Evolutionary conservation across 2,329 filamentous ascomycete genomes (phyloP).

Genomic region (Claviceps arundinis): DNA sequence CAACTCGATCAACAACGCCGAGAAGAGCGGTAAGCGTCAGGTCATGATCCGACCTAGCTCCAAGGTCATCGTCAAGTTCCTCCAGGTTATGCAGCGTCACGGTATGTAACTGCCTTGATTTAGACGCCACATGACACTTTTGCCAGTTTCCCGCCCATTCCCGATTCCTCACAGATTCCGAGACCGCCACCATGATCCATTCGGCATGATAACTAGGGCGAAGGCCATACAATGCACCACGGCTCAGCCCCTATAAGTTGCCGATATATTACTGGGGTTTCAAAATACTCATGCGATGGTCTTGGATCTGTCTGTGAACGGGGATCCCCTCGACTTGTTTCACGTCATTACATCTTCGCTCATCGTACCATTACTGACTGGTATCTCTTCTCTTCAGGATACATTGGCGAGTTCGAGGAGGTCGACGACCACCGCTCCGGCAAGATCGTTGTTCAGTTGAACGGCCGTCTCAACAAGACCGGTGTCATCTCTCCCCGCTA

Average conservation of each 20-base stretch:
- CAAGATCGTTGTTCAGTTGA: conserved; percentile 99
- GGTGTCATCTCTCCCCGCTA: conserved; percentile 99
- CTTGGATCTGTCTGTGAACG: conserved; percentile 52
- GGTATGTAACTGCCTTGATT: conserved; percentile 51
- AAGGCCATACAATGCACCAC: conserved; percentile 64
- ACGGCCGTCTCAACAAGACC: conserved; percentile 96
- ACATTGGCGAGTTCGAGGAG: conserved; percentile 99
- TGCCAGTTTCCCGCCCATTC: neutral
- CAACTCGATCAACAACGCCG: conserved; percentile 99
- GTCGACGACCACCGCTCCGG: conserved; percentile 98
- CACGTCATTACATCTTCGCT: conserved; percentile 64
- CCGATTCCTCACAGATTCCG: conserved; percentile 7
- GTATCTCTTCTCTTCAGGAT: conserved; percentile 45
- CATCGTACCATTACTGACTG: conserved; percentile 68
- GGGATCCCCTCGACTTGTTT: conserved; percentile 7
- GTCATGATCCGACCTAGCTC: conserved; percentile 95
- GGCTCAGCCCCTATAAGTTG: conserved; percentile 99
- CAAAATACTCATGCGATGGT: conserved; percentile 50
- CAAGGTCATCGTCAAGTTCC: conserved; percentile 99
- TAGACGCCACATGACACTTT: neutral
- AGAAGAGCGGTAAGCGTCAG: conserved; percentile 99
- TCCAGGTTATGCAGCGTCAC: conserved; percentile 98
- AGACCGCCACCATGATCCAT: conserved; percentile 18
- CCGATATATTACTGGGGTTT: conserved; percentile 65
- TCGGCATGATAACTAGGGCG: conserved; percentile 99